These are phyloP conservation scores for Gynandropsis gynandra DNA, from an alignment of 345 rosid genomes.

Conservation along the genomic window DNA sequence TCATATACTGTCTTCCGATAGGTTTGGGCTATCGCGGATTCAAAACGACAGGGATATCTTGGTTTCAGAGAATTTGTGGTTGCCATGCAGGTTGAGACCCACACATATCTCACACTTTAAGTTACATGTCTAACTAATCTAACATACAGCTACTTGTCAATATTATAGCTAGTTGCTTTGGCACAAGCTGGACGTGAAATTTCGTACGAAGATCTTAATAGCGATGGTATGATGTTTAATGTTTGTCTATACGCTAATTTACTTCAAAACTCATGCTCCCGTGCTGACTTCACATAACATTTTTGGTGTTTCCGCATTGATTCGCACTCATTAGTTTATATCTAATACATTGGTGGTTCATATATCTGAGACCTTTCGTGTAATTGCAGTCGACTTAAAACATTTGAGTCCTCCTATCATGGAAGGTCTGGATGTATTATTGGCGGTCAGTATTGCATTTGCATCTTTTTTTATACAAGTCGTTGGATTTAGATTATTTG, in stretches of 20 bases:
- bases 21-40: slow-evolving; percentile 95
- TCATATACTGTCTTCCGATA: slow-evolving; percentile 20
- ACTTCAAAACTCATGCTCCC: neutral
- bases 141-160: slow-evolving; percentile 11
- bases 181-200: slow-evolving; percentile 63
- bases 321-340: neutral
- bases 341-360: neutral
- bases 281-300: neutral
- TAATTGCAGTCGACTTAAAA: slow-evolving; percentile 49
- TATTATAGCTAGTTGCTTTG: slow-evolving; percentile 62
- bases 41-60: slow-evolving; percentile 79
- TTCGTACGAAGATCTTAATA: slow-evolving; percentile 43
- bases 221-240: slow-evolving; percentile 29
- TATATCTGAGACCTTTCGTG: slow-evolving; percentile 5
- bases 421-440: slow-evolving; percentile 59
- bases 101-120: neutral
- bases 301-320: neutral
- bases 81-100: slow-evolving; percentile 57
- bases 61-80: slow-evolving; percentile 62
- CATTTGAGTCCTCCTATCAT: slow-evolving; percentile 55
- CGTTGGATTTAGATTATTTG: neutral
- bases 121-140: slow-evolving; percentile 13
- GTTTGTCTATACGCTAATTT: neutral
- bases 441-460: slow-evolving; percentile 39
- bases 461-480: neutral